phyloP scores from a whole-genome alignment of 208 protist species.

The Trypanosoma cruzi region DNA sequence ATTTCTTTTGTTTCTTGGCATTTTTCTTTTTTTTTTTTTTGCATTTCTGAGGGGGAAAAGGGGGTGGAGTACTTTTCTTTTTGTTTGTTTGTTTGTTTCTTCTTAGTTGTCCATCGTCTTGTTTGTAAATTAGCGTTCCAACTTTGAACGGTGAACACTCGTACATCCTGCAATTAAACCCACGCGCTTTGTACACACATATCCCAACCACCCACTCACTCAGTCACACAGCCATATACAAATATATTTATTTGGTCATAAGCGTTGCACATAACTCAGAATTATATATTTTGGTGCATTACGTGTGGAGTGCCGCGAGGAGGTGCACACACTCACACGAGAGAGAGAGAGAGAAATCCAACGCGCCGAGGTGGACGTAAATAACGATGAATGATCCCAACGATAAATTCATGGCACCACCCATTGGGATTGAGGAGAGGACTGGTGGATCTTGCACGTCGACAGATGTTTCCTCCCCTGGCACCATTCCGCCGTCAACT shows the following conservation, averaged over 20 bases:
- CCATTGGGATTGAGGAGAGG: background rate
- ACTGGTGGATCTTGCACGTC: background rate
- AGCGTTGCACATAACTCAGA: no score
- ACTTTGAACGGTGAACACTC: no score
- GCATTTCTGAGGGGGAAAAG: no score
- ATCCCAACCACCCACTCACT: no score
- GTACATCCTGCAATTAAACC: no score
- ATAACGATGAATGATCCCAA: background rate
- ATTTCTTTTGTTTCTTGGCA: no score
- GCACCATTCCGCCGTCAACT: background rate
- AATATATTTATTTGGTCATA: no score
- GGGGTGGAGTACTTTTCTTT: background rate
- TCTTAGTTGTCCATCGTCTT: conserved; percentile 20
- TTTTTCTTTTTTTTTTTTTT: no score
- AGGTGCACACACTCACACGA: background rate
- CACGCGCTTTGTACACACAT: no score
- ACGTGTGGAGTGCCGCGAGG: background rate
- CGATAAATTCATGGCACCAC: conserved; percentile 1
- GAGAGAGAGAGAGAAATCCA: background rate
- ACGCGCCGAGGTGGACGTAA: no score
- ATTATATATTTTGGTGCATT: conserved; percentile 20
- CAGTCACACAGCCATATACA: no score
- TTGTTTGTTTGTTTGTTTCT: conserved; percentile 16
- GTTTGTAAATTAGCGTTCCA: conserved; percentile 6
- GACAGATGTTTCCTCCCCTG: background rate